phyloP scores from a whole-genome alignment of 768 basidiomycete genomes.

The Boletus rex-veris region DNA sequence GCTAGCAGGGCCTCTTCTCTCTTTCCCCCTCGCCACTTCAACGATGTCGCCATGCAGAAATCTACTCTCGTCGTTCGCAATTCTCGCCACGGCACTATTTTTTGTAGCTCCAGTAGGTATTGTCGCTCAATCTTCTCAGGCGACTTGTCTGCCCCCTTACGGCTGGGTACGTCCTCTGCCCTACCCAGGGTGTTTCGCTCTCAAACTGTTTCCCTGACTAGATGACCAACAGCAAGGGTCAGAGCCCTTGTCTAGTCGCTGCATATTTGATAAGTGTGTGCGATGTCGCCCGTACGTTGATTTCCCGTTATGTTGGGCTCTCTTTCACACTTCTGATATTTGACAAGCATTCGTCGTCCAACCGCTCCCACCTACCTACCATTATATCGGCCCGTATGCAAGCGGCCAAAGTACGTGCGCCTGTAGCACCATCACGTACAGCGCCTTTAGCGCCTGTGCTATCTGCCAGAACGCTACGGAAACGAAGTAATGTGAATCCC shows the following conservation, averaged over 20 bases:
- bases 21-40: too few relatives aligned
- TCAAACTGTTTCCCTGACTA: slow-evolving; percentile 1
- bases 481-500: slow-evolving; percentile 28
- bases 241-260: slow-evolving; percentile 46
- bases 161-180: not conserved
- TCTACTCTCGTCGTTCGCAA: too few relatives aligned
- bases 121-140: not conserved
- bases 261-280: slow-evolving; percentile 44
- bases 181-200: not conserved
- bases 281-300: slow-evolving; percentile 37
- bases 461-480: slow-evolving; percentile 47
- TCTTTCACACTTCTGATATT: not conserved
- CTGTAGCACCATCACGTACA: slow-evolving; percentile 56
- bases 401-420: slow-evolving; percentile 36
- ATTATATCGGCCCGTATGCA: slow-evolving; percentile 20
- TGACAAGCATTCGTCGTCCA: too few relatives aligned
- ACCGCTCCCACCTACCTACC: too few relatives aligned
- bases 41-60: too few relatives aligned
- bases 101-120: too few relatives aligned
- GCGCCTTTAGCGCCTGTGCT: slow-evolving; percentile 55
- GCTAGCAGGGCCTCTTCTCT: too few relatives aligned
- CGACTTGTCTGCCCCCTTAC: not conserved
- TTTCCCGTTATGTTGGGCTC: not conserved
- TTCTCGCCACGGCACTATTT: too few relatives aligned
- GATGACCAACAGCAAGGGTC: slow-evolving; percentile 42